These are phyloP conservation scores for Aspergillus hancockii DNA, from an alignment of 495 filamentous ascomycete genomes.

Conservation along the genomic window DNA sequence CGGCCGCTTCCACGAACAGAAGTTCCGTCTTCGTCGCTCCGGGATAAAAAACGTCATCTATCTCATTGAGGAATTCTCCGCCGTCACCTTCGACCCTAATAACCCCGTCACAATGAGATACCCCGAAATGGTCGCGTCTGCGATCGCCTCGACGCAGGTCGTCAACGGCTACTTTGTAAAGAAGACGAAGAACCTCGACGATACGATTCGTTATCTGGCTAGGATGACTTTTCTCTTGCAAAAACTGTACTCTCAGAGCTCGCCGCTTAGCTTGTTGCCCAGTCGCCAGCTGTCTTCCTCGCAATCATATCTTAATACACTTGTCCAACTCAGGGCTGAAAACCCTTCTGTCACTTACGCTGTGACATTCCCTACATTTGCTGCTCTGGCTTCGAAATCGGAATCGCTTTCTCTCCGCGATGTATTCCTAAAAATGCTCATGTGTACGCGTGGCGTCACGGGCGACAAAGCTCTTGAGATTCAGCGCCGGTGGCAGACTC, in stretches of 20 bases:
- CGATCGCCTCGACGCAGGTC: conserved; percentile 79
- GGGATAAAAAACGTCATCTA: conserved; percentile 78
- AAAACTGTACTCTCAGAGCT: conserved; percentile 49
- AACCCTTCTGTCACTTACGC: conserved; percentile 55
- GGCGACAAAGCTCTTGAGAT: conserved; percentile 84
- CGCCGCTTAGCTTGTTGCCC: conserved; percentile 56
- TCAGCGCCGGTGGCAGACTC: conserved; percentile 73
- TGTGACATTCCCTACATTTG: conserved; percentile 72
- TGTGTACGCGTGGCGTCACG: conserved; percentile 76
- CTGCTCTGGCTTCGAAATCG: conserved; percentile 71
- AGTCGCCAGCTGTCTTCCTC: conserved; percentile 62
- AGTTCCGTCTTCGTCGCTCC: conserved; percentile 72
- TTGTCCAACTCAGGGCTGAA: conserved; percentile 56
- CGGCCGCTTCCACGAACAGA: conserved; percentile 82
- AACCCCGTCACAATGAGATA: conserved; percentile 49
- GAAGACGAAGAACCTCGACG: conserved; percentile 72
- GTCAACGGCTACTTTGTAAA: conserved; percentile 84
- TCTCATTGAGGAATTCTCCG: conserved; percentile 70
- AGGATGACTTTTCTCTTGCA: conserved; percentile 72
- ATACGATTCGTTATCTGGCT: conserved; percentile 77
- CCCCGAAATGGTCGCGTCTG: conserved; percentile 66
- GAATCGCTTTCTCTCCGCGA: conserved; percentile 72
- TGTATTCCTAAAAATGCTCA: conserved; percentile 82
- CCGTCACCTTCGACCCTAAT: conserved; percentile 47
- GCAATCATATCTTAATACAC: conserved; percentile 66